phyloP scores from a whole-genome alignment of 768 basidiomycete species.

The Xerocomellus dryophilus region DNA sequence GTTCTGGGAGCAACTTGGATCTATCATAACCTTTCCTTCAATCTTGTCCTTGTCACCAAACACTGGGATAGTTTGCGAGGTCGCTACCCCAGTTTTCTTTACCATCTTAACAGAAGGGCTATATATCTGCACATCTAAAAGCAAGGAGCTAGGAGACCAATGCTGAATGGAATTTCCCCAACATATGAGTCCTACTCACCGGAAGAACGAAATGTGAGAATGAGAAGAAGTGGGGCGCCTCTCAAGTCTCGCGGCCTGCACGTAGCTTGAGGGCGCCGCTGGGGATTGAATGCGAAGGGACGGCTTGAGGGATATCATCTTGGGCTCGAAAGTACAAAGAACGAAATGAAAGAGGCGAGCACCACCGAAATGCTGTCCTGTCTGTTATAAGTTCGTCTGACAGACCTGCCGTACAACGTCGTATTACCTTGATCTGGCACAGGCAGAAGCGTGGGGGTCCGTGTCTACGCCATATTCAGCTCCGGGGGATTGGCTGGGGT shows the following conservation, averaged over 20 bases:
- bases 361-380: background rate
- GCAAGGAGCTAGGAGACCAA: conserved; percentile 41
- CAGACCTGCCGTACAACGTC: conserved; percentile 23
- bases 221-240: conserved; percentile 23
- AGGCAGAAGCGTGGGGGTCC: conserved; percentile 7
- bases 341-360: background rate
- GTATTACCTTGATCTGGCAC: conserved; percentile 20
- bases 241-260: conserved; percentile 27
- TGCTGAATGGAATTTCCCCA: conserved; percentile 2
- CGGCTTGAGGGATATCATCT: conserved; percentile 22
- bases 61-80: conserved; percentile 40
- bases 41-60: conserved; percentile 61
- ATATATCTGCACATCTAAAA: conserved; percentile 59
- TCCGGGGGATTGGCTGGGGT: background rate
- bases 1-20: conserved; percentile 46
- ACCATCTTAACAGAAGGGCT: conserved; percentile 59
- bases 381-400: conserved; percentile 4
- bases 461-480: background rate
- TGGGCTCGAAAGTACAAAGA: background rate
- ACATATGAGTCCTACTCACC: conserved; percentile 33
- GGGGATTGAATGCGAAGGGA: conserved; percentile 15
- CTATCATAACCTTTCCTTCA: conserved; percentile 56
- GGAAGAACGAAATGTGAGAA: conserved; percentile 49
- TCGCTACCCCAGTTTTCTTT: conserved; percentile 25
- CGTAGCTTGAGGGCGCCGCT: conserved; percentile 33